Evolutionary conservation across 257 asterid genomes (phyloP).

Genomic region (Scutellaria barbata): DNA sequence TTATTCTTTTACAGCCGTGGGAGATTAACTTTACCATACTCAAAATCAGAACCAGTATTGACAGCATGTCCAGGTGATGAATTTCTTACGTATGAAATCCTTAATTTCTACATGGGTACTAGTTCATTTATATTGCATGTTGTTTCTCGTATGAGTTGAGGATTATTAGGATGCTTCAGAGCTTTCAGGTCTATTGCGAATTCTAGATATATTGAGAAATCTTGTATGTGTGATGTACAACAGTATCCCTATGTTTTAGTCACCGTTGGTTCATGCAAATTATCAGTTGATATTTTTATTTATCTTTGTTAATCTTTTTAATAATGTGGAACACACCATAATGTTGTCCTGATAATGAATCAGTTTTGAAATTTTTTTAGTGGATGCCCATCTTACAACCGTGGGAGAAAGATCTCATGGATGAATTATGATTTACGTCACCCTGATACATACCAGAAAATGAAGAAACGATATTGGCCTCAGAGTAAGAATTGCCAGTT

Average conservation of each 20-base stretch:
- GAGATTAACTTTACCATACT: slow-evolving; percentile 7
- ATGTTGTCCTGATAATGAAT: not conserved
- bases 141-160: too few relatives aligned
- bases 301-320: not conserved
- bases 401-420: not conserved
- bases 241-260: not conserved
- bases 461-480: too few relatives aligned
- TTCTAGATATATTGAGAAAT: not conserved
- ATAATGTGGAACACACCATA: too few relatives aligned
- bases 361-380: not conserved
- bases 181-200: not conserved
- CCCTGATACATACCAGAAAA: too few relatives aligned
- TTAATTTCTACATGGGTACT: slow-evolving; percentile 5
- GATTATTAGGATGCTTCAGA: slow-evolving; percentile 17
- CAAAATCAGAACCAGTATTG: slow-evolving; percentile 8
- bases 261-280: slow-evolving; percentile 5
- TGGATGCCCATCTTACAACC: not conserved
- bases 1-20: not conserved
- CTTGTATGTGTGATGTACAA: not conserved
- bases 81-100: slow-evolving; percentile 12
- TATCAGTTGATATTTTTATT: not conserved
- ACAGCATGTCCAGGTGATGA: not conserved
- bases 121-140: not conserved
- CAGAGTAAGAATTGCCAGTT: too few relatives aligned
- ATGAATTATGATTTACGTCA: too few relatives aligned